Conservation (phyloP, 2,329 filamentous ascomycete genomes). For the Niveomyces coronatus region DNA sequence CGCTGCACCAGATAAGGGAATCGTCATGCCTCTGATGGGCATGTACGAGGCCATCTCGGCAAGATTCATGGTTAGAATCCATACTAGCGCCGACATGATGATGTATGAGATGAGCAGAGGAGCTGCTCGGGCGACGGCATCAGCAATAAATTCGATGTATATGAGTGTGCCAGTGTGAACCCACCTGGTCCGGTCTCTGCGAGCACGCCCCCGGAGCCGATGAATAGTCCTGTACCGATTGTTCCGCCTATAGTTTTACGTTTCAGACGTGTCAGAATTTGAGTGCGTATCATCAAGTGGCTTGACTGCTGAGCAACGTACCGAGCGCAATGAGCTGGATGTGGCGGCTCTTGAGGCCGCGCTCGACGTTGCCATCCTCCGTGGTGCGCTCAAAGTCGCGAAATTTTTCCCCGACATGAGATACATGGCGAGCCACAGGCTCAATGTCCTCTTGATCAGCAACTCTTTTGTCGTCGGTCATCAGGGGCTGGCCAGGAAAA, state of each 20-base stretch:
- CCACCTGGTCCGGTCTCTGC: constrained; percentile 19
- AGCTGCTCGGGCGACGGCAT: constrained; percentile 11
- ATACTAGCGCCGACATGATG: constrained; percentile 24
- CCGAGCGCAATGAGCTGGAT: constrained; percentile 8
- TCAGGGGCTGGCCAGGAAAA: no score
- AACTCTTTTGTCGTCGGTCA: no score
- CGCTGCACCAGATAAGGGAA: constrained; percentile 35
- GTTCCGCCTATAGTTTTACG: no score
- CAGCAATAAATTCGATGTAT: no score
- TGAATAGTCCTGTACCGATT: constrained; percentile 23
- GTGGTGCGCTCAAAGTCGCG: constrained; percentile 3
- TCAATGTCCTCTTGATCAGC: no score
- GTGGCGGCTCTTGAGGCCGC: constrained; percentile 8
- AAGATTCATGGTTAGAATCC: constrained; percentile 24
- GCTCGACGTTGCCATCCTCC: constrained; percentile 6
- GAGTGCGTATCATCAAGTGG: neutral
- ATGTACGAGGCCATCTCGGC: constrained; percentile 43
- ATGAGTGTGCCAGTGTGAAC: neutral
- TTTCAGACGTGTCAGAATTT: neutral
- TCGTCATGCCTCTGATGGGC: constrained; percentile 28
- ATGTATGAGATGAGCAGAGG: constrained; percentile 22
- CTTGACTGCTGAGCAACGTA: neutral
- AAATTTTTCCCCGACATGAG: neutral
- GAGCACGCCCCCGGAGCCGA: constrained; percentile 23
- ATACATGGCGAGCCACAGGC: neutral